Evolutionary conservation across 2,329 filamentous ascomycete genomes (phyloP), one percentile per base, ranked within the genome.

Genomic region (Bipolaris cookei): DNA sequence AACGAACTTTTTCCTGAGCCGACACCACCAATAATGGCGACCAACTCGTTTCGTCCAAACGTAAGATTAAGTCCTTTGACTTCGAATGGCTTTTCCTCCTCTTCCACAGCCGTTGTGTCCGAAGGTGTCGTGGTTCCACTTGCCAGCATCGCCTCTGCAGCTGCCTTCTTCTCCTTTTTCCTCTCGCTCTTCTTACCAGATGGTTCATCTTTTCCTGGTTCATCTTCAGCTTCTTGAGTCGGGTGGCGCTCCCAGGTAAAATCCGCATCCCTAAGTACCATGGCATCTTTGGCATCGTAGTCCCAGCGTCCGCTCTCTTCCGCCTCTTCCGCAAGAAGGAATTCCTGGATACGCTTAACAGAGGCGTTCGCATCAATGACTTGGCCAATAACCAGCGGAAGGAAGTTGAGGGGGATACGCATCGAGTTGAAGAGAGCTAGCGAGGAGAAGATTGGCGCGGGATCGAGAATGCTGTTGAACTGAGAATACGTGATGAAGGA

Each of bases 351-450:
- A 58, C 95, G 90, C 58, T 88, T 85, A 6, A 97, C 71, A 0
- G 93, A 96, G 1, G 90, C 89, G 82, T 89, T 92, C 0, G 92
- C 95, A 77, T 99, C 95, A 13, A 93, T 91, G 1, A 92, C 86
- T 74, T 96, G 92, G 30, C 92, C 91, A 65, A 98, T 88, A 41
- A 97, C 90, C 61, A 97, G 79, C 0, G 94, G 94, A 2, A 98
- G 81, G 69, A 97, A 78, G 71, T 97, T 98, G 50, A 99, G 84
- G 0, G 95, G 95, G 76, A 97, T 86, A 39, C 95, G 88, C 41
- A 99, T 83, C 4, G 90, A 88, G 75, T 98, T 98, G 83, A 98
- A 99, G 6, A 98, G 79, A 0, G 94, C 94, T 13, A 98, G 83
- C 0, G 94, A 98, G 0, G 94, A 97, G 79, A 99, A 98, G 34